Evolutionary conservation across 148 eudicot genomes (phyloP), one percentile per base, ranked within the genome.

Genomic region (Selenicereus undatus): DNA sequence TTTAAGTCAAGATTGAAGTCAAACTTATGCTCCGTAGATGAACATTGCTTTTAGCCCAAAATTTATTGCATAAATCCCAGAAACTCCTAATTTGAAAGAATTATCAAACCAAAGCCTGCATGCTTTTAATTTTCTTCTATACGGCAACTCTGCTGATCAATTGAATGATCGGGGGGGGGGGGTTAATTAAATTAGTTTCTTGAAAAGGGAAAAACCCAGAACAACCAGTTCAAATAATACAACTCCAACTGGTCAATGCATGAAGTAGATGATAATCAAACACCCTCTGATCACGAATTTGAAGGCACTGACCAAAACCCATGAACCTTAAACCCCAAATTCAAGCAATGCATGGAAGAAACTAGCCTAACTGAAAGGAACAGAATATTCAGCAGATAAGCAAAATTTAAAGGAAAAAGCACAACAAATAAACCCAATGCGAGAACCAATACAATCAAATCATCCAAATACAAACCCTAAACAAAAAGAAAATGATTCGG

Each of bases 271-370:
- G 27, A 21, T 56, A 60, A 27, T 32, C 39, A 36, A 54, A 77
- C 35, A 56, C 43, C 17, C 35, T 17, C 17, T 81, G 52, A 84
- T 80, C 80, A 80, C 29, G 11, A 84, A 84, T 35, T 42, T 50
- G 30, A 76, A 32, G 21, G 17, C 50, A 50, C 13, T 77, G 36
- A 70, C 70, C 76, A 69, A 74, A 3, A 79, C 73, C 76, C 70
- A 56, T 20, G 70, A 82, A 78, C 79, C 50, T 22, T 43, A 82
- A 78, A 36, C 73, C 85, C 82, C 73, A 76, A 80, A 81, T 54
- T 78, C 70, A 73, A 65, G 11, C 83, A 85, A 39, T 81, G 80
- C 84, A 75, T 70, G 82, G 74, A 5, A 75, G 30, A 52, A 18
- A 54, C 74, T 14, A 35, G 26, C 8, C 66, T 39, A 58, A 78